A percentile compares a stretch with the other conserved stretches of the same genome.
These are phyloP conservation scores for Xerocomellus chrysenteron DNA, from an alignment of 768 basidiomycete species.

Conservation along the genomic window DNA sequence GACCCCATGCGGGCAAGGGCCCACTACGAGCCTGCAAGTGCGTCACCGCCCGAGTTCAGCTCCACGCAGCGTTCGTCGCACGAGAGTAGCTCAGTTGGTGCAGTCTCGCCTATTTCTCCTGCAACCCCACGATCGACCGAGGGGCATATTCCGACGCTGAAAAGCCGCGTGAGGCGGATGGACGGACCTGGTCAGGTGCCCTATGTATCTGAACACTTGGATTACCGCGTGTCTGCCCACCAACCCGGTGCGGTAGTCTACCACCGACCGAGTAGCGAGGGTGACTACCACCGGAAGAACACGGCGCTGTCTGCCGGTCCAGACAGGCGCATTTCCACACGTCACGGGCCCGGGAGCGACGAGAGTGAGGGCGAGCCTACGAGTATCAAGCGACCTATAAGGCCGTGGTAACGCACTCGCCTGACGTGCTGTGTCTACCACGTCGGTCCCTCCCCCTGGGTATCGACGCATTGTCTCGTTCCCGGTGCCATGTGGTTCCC, in stretches of 20 bases:
- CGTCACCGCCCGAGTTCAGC: slow-evolving; percentile 19
- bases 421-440: background rate
- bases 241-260: slow-evolving; percentile 10
- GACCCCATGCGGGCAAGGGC: slow-evolving; percentile 17
- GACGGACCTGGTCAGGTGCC: slow-evolving; percentile 13
- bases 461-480: background rate
- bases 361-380: slow-evolving; percentile 40
- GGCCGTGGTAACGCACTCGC: slow-evolving; percentile 43
- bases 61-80: slow-evolving; percentile 36
- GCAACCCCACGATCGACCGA: slow-evolving; percentile 50
- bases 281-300: slow-evolving; percentile 14
- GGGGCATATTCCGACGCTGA: slow-evolving; percentile 13
- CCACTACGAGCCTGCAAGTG: slow-evolving; percentile 15
- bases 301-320: slow-evolving; percentile 19
- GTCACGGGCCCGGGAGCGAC: slow-evolving; percentile 28
- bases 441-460: background rate
- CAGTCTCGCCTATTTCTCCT: slow-evolving; percentile 51
- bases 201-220: slow-evolving; percentile 10
- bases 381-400: slow-evolving; percentile 36
- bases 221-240: slow-evolving; percentile 15
- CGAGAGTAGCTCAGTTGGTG: slow-evolving; percentile 47
- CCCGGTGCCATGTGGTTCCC: background rate
- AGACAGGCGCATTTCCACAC: slow-evolving; percentile 25
- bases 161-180: slow-evolving; percentile 7
- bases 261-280: slow-evolving; percentile 5